phyloP scores from a whole-genome alignment of 1,139 yeast species.

The Debaryomyces sp. region DNA sequence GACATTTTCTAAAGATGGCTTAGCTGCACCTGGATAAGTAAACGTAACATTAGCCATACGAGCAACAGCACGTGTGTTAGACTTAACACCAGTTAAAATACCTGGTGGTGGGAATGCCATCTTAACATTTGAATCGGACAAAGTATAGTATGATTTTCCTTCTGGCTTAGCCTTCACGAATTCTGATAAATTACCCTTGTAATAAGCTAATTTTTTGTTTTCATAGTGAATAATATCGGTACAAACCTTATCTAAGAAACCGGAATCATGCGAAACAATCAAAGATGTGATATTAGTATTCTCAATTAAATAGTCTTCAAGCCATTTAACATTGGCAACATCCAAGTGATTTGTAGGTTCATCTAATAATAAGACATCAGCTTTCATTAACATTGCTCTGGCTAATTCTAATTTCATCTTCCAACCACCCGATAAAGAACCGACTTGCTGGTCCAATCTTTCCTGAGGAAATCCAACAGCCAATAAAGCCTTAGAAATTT shows the following conservation, averaged over 20 bases:
- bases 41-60: slow-evolving; percentile 85
- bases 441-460: slow-evolving; percentile 86
- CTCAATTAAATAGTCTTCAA: slow-evolving; percentile 78
- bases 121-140: slow-evolving; percentile 88
- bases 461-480: slow-evolving; percentile 92
- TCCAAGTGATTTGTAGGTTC: slow-evolving; percentile 99
- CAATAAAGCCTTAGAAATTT: slow-evolving; percentile 72
- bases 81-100: slow-evolving; percentile 91
- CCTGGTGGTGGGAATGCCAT: slow-evolving; percentile 99
- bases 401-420: slow-evolving; percentile 98
- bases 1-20: slow-evolving; percentile 78
- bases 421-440: slow-evolving; percentile 98
- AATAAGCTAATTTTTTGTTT: slow-evolving; percentile 90
- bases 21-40: slow-evolving; percentile 84
- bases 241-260: slow-evolving; percentile 93
- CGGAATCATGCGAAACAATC: slow-evolving; percentile 97
- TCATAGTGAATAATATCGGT: slow-evolving; percentile 97
- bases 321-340: slow-evolving; percentile 91
- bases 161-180: slow-evolving; percentile 93
- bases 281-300: slow-evolving; percentile 89
- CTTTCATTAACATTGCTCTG: slow-evolving; percentile 97
- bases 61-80: slow-evolving; percentile 94
- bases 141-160: slow-evolving; percentile 95
- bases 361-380: slow-evolving; percentile 90
- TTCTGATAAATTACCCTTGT: slow-evolving; percentile 92